phyloP scores from a whole-genome alignment of 306 rosid genomes.

The Fragaria ananassa region DNA sequence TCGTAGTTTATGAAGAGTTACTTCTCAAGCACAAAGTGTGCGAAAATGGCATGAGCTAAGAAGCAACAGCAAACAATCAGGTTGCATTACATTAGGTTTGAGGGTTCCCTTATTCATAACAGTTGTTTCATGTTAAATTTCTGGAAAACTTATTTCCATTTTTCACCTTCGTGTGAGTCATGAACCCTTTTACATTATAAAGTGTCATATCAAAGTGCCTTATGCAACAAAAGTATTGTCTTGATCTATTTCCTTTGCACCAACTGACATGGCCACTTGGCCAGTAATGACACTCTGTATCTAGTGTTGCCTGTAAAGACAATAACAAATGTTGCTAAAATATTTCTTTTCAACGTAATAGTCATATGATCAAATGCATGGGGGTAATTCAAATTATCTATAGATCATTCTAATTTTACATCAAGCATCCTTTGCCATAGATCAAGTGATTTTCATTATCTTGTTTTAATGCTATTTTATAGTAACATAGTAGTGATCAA shows the following conservation, averaged over 20 bases:
- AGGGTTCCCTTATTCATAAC: not conserved
- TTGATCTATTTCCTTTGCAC: not conserved
- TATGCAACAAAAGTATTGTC: not conserved
- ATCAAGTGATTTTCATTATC: not conserved
- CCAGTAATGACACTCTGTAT: not conserved
- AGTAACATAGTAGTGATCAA: not conserved
- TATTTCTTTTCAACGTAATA: not conserved
- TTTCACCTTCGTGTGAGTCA: not conserved
- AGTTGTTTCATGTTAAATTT: not conserved
- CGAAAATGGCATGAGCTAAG: not conserved
- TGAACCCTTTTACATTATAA: not conserved
- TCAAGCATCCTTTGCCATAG: not conserved
- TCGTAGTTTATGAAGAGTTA: not conserved
- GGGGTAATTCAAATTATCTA: not conserved
- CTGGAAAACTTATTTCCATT: not conserved
- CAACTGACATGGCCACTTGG: not conserved
- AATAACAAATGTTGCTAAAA: not conserved
- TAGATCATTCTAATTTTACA: not conserved
- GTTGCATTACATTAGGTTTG: not conserved
- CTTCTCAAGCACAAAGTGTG: not conserved
- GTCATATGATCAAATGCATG: not conserved
- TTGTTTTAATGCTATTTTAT: not conserved
- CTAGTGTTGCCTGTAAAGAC: not conserved
- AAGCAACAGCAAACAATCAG: not conserved
- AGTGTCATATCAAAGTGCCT: not conserved